These are phyloP conservation scores for Diaporthe nobilis DNA, from an alignment of 2,329 filamentous ascomycete genomes.

Conservation along the genomic window DNA sequence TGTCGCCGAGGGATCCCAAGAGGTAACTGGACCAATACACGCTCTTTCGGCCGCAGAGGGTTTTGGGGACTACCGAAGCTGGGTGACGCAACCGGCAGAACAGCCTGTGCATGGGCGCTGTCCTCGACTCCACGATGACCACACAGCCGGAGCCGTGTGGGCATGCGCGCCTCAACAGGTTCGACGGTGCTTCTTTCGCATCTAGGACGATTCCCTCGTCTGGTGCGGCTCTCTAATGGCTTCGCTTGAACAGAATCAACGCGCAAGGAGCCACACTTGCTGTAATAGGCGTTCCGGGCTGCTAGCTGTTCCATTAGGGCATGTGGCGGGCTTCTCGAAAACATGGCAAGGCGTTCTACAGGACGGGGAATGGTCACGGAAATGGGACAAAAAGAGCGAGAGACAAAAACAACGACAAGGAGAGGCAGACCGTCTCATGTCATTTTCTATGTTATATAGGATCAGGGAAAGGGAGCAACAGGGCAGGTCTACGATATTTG, in stretches of 20 bases:
- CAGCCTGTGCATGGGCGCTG: neutral
- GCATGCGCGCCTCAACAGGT: neutral
- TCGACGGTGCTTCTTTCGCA: neutral
- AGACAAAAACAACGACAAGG: neutral
- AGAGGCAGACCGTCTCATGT: neutral
- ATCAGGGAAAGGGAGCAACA: neutral
- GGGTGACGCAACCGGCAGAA: neutral
- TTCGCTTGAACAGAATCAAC: neutral
- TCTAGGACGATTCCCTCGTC: neutral
- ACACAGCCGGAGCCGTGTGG: neutral
- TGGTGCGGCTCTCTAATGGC: neutral
- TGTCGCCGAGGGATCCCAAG: slow-evolving; percentile 42
- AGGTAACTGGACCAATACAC: slow-evolving; percentile 7
- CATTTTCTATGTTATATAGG: slow-evolving; percentile 21
- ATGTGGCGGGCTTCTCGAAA: slow-evolving; percentile 30
- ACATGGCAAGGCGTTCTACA: slow-evolving; percentile 29
- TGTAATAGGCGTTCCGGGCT: slow-evolving; percentile 11
- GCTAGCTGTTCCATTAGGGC: slow-evolving; percentile 5
- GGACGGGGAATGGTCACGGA: slow-evolving; percentile 9
- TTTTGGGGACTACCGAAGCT: neutral
- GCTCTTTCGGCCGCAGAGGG: neutral
- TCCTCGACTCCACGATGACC: neutral
- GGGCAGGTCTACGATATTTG: neutral
- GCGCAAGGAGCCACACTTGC: neutral
- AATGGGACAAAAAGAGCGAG: neutral